These are phyloP conservation scores for Myxozyma geophila DNA, from an alignment of 805 yeast genomes.

Conservation along the genomic window DNA sequence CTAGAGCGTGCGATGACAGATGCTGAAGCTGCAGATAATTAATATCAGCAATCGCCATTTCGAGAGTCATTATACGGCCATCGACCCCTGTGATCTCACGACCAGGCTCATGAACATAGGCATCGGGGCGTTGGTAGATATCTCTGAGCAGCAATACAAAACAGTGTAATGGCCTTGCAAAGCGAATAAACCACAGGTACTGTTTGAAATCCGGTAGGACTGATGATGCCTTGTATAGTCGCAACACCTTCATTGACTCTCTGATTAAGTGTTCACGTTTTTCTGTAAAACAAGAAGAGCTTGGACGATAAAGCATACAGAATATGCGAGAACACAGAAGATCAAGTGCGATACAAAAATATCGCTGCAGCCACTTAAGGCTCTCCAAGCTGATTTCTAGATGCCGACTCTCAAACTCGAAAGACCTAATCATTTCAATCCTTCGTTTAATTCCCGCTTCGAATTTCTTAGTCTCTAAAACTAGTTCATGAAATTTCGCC, in stretches of 20 bases:
- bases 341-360: background rate
- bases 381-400: constrained; percentile 4
- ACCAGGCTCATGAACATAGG: constrained; percentile 11
- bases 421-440: background rate
- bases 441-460: constrained; percentile 5
- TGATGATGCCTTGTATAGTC: background rate
- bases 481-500: constrained; percentile 10
- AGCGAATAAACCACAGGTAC: constrained; percentile 18
- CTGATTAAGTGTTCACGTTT: constrained; percentile 10
- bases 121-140: constrained; percentile 16
- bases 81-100: constrained; percentile 11
- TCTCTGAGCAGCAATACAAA: constrained; percentile 20
- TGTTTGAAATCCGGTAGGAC: constrained; percentile 2
- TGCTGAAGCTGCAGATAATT: constrained; percentile 7
- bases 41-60: constrained; percentile 11
- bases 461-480: constrained; percentile 6
- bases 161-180: constrained; percentile 22
- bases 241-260: constrained; percentile 21
- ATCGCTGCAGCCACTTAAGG: constrained; percentile 8
- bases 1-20: constrained; percentile 2
- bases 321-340: constrained; percentile 11
- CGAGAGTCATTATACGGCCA: constrained; percentile 13
- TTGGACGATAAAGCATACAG: constrained; percentile 19
- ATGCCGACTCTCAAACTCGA: constrained; percentile 18
- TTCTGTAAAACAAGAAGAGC: background rate